phyloP scores from a whole-genome alignment of 306 rosid genomes.

The Begonia loranthoides region DNA sequence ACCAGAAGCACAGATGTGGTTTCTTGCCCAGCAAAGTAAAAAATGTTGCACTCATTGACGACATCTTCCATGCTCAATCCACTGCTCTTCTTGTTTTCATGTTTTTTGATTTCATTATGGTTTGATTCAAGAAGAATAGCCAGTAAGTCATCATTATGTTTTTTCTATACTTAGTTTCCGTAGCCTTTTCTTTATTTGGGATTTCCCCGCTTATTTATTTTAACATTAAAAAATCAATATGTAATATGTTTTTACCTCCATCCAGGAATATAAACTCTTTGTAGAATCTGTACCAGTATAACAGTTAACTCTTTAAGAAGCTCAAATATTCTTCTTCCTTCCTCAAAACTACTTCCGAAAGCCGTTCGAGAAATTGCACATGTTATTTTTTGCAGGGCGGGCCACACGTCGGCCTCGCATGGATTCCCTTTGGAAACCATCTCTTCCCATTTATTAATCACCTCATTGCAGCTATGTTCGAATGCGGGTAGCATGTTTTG shows the following conservation, averaged over 20 bases:
- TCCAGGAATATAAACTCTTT: background rate
- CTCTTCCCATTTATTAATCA: conserved; percentile 11
- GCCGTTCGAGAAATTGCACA: conserved; percentile 6
- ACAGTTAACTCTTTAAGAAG: conserved; percentile 1
- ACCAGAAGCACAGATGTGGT: conserved; percentile 36
- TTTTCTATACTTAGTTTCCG: too few species aligned
- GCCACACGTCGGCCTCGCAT: conserved; percentile 14
- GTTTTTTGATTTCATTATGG: conserved; percentile 26
- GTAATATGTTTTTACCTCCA: background rate
- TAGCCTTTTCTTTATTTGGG: too few species aligned
- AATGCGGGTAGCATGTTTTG: conserved; percentile 16
- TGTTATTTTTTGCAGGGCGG: conserved; percentile 1
- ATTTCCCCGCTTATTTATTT: too few species aligned
- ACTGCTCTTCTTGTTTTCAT: conserved; percentile 16
- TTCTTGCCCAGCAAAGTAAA: too few species aligned
- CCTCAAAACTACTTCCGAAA: conserved; percentile 36
- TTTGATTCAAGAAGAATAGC: conserved; percentile 33
- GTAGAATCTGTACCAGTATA: background rate
- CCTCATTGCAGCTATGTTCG: conserved; percentile 5
- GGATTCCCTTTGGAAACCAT: conserved; percentile 1
- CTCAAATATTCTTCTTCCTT: conserved; percentile 37
- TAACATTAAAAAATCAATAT: too few species aligned
- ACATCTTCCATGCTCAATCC: conserved; percentile 37
- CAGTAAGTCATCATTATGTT: conserved; percentile 16
- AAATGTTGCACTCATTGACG: conserved; percentile 38